phyloP scores from a whole-genome alignment of 2,329 filamentous ascomycete species.

The Ophiostoma quercus region DNA sequence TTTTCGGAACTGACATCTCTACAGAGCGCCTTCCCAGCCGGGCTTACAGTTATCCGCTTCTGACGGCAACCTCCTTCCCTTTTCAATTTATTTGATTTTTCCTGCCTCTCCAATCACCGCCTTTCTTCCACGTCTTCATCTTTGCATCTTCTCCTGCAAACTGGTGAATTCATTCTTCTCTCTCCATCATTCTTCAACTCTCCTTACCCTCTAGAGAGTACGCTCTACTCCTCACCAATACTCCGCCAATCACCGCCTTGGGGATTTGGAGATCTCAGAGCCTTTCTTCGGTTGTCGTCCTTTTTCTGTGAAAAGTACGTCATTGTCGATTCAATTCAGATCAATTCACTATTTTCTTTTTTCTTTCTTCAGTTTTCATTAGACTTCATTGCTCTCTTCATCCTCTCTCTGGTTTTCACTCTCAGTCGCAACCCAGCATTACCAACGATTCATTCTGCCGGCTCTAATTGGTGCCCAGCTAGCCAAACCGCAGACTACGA shows the following conservation, averaged over 20 bases:
- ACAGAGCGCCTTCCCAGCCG: background rate
- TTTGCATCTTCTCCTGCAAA: background rate
- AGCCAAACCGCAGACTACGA: slow-evolving; percentile 1
- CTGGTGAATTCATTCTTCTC: background rate
- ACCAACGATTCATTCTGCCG: background rate
- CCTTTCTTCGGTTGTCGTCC: background rate
- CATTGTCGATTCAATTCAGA: background rate
- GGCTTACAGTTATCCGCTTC: background rate
- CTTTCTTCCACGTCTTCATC: background rate
- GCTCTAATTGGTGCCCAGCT: slow-evolving; percentile 6
- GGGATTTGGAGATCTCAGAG: background rate
- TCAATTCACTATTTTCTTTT: background rate
- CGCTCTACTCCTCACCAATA: background rate
- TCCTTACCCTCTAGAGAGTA: background rate
- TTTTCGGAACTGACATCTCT: background rate
- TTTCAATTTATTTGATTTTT: background rate
- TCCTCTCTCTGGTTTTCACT: no score
- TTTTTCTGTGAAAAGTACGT: background rate
- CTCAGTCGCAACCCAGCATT: background rate
- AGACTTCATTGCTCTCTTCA: background rate
- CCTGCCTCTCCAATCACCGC: background rate
- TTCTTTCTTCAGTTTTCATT: background rate
- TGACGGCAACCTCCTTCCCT: slow-evolving; percentile 1
- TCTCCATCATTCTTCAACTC: background rate
- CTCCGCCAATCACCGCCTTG: background rate